Base-by-base conservation (phyloP, 768 basidiomycete species). In the Mycena chlorophos region DNA sequence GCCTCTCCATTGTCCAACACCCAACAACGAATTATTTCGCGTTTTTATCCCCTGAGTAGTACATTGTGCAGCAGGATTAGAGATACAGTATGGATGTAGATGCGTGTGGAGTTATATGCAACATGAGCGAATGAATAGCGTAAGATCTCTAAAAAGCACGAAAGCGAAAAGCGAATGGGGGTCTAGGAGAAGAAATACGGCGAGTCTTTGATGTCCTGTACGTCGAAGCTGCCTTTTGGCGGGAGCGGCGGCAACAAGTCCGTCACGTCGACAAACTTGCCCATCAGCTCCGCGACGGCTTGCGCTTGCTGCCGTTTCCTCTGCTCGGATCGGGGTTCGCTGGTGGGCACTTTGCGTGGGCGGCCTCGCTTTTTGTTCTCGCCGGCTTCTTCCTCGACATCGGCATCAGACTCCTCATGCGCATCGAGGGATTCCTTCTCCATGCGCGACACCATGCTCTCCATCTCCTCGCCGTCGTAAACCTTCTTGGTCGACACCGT, bases 121-220 rank as follows among this genome's bases (percentile, higher is more conserved):
- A 45, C n/a, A n/a, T 51, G 43, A 40, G 31, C 22, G n/a, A n/a
- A n/a, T 34, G 39, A 23, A 57, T 56, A 53, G 52, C 16, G 52
- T 51, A 54, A 2, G n/a, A n/a, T n/a, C n/a, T n/a, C n/a, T n/a
- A n/a, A n/a, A n/a, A n/a, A n/a, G n/a, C n/a, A n/a, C n/a, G n/a
- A n/a, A n/a, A n/a, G n/a, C n/a, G n/a, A n/a, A n/a, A n/a, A n/a
- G n/a, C n/a, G n/a, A n/a, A n/a, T n/a, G n/a, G n/a, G n/a, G n/a
- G 29, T 62, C 73, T 82, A 97, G 39, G 94, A 95, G 80, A 98
- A 98, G 82, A 98, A 98, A 72, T 98, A 98, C 31, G 79, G 78
- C 39, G 89, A 91, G 54, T 84, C 72, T 68, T 88, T 88, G 72
- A 98, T 94, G 57, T 77, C 78, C 64, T 83, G 77, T 58, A 98